phyloP scores from a whole-genome alignment of 2,329 filamentous ascomycete genomes.

The Ascochyta clinopodiicola region DNA sequence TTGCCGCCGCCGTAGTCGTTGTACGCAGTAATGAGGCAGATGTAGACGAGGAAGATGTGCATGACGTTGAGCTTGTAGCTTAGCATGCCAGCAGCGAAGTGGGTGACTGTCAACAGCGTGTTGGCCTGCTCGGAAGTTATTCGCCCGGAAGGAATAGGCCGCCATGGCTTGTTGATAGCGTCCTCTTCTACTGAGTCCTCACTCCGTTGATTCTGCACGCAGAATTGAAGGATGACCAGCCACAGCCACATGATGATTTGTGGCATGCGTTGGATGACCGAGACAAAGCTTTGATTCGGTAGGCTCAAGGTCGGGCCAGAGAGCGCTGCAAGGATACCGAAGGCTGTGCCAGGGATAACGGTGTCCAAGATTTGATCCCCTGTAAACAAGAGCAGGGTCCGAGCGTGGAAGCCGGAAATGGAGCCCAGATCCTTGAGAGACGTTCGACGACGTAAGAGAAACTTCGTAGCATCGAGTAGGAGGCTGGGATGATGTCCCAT shows the following conservation, averaged over 20 bases:
- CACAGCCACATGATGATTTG: slow-evolving; percentile 33
- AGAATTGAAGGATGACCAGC: slow-evolving; percentile 50
- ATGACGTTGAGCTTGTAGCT: slow-evolving; percentile 17
- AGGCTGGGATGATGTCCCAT: background rate
- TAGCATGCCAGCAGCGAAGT: background rate
- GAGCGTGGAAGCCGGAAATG: background rate
- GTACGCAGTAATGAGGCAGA: slow-evolving; percentile 32
- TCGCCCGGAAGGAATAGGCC: slow-evolving; percentile 35
- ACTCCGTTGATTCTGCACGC: slow-evolving; percentile 49
- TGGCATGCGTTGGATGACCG: slow-evolving; percentile 10
- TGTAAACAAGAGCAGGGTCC: slow-evolving; percentile 2
- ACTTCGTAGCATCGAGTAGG: background rate
- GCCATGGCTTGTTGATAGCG: slow-evolving; percentile 51
- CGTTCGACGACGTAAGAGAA: background rate
- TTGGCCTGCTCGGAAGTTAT: slow-evolving; percentile 29
- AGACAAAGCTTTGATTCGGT: slow-evolving; percentile 3
- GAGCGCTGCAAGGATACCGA: slow-evolving; percentile 15
- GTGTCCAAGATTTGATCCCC: slow-evolving; percentile 15
- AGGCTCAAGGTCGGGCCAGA: slow-evolving; percentile 18
- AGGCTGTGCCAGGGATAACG: slow-evolving; percentile 20
- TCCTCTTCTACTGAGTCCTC: slow-evolving; percentile 48
- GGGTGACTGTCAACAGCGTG: slow-evolving; percentile 11
- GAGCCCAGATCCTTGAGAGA: background rate
- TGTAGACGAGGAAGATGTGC: slow-evolving; percentile 24
- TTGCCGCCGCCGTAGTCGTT: slow-evolving; percentile 42